Percentiles rank a stretch among this genome's conserved stretches.
Conservation (phyloP, 73 alveolate genomes). For the Halteria grandinella region DNA sequence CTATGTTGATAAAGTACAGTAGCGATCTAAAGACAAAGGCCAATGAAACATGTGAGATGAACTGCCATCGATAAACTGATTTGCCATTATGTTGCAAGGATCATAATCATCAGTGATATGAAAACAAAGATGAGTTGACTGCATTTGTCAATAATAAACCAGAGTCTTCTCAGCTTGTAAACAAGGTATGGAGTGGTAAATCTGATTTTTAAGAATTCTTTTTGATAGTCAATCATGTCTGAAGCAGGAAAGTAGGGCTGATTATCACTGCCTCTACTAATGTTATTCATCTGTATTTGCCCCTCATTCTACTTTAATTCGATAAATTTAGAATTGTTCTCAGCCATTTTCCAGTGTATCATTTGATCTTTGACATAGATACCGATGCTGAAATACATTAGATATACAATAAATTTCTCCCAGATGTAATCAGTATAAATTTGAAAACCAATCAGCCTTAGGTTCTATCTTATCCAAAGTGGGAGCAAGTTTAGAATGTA, state of each 20-base stretch:
- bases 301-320: too few species aligned
- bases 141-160: slow-evolving; percentile 30
- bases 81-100: slow-evolving; percentile 35
- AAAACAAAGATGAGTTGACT: slow-evolving; percentile 3
- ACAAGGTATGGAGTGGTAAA: slow-evolving; percentile 46
- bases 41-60: slow-evolving; percentile 31
- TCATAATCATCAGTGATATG: slow-evolving; percentile 31
- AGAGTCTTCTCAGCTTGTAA: slow-evolving; percentile 9
- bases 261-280: slow-evolving; percentile 46
- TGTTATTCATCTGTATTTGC: too few species aligned
- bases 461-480: slow-evolving; percentile 14
- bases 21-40: slow-evolving; percentile 18
- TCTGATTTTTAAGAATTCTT: slow-evolving; percentile 29
- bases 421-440: slow-evolving; percentile 39
- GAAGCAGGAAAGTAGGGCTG: slow-evolving; percentile 1
- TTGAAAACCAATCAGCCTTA: slow-evolving; percentile 29
- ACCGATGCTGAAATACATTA: slow-evolving; percentile 29
- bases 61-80: slow-evolving; percentile 28
- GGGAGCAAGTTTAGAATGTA: slow-evolving; percentile 6
- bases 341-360: slow-evolving; percentile 11
- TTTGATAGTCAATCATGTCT: slow-evolving; percentile 26
- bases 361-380: slow-evolving; percentile 38
- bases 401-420: slow-evolving; percentile 37
- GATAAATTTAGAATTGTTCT: too few species aligned
- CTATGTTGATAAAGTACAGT: slow-evolving; percentile 37